phyloP scores from a whole-genome alignment of 257 asterid genomes.

The Fraxinus cuspidata region DNA sequence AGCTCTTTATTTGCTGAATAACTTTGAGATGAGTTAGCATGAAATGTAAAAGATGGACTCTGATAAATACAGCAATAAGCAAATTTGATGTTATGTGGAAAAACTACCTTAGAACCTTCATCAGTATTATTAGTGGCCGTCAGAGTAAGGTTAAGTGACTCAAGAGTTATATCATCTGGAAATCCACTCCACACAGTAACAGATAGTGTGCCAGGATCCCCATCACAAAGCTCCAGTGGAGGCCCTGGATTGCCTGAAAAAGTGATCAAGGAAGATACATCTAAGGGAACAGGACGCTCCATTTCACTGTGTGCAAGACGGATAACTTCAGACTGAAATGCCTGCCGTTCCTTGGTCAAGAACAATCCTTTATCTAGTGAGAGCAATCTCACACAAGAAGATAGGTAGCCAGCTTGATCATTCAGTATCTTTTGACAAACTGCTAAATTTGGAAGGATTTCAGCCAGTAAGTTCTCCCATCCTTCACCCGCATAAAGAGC shows the following conservation, averaged over 20 bases:
- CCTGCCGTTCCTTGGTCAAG: constrained; percentile 84
- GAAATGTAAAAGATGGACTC: constrained; percentile 26
- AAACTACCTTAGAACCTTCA: constrained; percentile 93
- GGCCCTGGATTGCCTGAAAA: constrained; percentile 95
- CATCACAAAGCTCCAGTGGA: constrained; percentile 87
- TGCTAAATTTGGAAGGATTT: constrained; percentile 92
- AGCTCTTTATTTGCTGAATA: constrained; percentile 77
- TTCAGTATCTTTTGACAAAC: constrained; percentile 91
- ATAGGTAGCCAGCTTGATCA: constrained; percentile 95
- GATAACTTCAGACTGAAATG: constrained; percentile 94
- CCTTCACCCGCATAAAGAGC: constrained; percentile 99
- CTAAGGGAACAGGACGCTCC: constrained; percentile 96
- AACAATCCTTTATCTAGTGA: constrained; percentile 87
- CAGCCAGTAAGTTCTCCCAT: constrained; percentile 95
- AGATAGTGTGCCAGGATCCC: constrained; percentile 89
- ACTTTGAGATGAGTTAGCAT: constrained; percentile 27
- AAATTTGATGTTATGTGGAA: constrained; percentile 28
- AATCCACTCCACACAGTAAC: constrained; percentile 96
- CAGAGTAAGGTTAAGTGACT: constrained; percentile 85
- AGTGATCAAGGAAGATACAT: constrained; percentile 89
- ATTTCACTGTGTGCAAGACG: constrained; percentile 93
- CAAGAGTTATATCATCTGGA: constrained; percentile 96
- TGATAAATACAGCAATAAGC: constrained; percentile 26
- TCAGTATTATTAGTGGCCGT: constrained; percentile 83
- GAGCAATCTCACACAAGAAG: constrained; percentile 95